Evolutionary conservation across 176 grass and related monocot species (phyloP).

Genomic region (Cocos nucifera): DNA sequence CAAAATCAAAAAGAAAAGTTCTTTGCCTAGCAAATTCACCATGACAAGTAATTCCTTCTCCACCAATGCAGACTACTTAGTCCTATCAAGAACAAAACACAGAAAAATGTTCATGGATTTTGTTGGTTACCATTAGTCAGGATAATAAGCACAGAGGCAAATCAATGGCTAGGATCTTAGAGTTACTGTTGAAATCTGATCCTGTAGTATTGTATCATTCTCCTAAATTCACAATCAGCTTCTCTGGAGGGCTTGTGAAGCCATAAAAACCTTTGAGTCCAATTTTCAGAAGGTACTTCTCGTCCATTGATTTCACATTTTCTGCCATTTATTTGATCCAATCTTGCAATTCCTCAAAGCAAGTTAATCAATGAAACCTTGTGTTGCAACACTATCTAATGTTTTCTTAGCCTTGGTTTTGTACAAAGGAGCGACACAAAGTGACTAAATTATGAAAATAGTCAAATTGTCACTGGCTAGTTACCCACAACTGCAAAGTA

Average conservation of each 20-base stretch:
- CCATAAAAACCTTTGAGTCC: slow-evolving; percentile 91
- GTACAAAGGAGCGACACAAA: too few relatives aligned
- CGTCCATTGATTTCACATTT: slow-evolving; percentile 65
- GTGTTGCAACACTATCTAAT: neutral
- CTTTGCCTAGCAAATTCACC: too few relatives aligned
- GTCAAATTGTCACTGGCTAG: too few relatives aligned
- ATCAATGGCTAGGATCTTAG: slow-evolving; percentile 59
- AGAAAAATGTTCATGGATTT: too few relatives aligned
- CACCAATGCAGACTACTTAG: too few relatives aligned
- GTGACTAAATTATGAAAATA: too few relatives aligned
- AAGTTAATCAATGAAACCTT: neutral
- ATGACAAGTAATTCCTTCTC: too few relatives aligned
- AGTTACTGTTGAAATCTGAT: slow-evolving; percentile 76
- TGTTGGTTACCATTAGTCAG: slow-evolving; percentile 47
- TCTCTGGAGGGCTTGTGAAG: slow-evolving; percentile 31
- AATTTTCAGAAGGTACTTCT: slow-evolving; percentile 64
- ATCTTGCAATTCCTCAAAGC: slow-evolving; percentile 19
- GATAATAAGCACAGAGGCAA: slow-evolving; percentile 82
- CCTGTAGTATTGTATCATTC: slow-evolving; percentile 56
- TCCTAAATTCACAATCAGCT: slow-evolving; percentile 56
- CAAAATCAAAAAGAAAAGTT: too few relatives aligned
- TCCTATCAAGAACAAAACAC: too few relatives aligned
- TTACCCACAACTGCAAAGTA: too few relatives aligned
- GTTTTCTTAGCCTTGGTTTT: neutral
- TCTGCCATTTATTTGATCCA: slow-evolving; percentile 89